Evolutionary conservation across 2,329 filamentous ascomycete genomes (phyloP), one percentile per base, ranked within the genome.

Genomic region (Ceratocystis colombiana): DNA sequence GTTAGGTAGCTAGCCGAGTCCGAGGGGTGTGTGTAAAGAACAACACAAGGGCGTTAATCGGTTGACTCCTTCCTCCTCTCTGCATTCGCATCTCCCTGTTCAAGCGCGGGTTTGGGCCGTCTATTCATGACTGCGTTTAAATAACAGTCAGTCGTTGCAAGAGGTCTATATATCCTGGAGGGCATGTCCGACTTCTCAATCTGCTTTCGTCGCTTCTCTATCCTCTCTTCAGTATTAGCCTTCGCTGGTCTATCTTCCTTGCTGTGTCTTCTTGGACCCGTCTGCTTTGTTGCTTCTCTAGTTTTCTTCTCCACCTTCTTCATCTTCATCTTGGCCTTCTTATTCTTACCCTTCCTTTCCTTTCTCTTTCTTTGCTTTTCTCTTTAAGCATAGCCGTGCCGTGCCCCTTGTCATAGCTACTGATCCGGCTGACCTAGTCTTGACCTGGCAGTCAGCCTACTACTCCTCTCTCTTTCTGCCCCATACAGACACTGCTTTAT

Each of bases 111-210:
- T 15, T n/a, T 57, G 6, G 22, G 30, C 53, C 22, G 12, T 10
- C 53, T 57, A 22, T 28, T 30, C 53, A 57, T 57, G 53, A 28
- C 22, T 22, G 20, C 22, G 46, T 50, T 22, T 41, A 41, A 41
- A 10, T 41, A 10, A 4, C 2, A 41, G 8, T 4, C 0, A 41
- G 37, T 41, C 37, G 8, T 50, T 50, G 46, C 46, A 20, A 50
- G 25, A 17, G 10, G 17, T n/a, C 46, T 57, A 57, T 57, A 57
- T 57, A 57, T 57, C 53, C 53, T 57, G 15, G 53, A 57, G 53
- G 30, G 4, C 53, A 57, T 12, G 22, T 57, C 53, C 8, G 25
- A 15, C 22, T 44, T 22, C 44, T 28, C 30, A 37, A 44, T 41
- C n/a, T 61, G 55, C 33, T 28, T 33, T 12, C 28, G 33, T 62